phyloP scores from a whole-genome alignment of 1,284 basidiomycete genomes.

The Trametes polyzona region DNA sequence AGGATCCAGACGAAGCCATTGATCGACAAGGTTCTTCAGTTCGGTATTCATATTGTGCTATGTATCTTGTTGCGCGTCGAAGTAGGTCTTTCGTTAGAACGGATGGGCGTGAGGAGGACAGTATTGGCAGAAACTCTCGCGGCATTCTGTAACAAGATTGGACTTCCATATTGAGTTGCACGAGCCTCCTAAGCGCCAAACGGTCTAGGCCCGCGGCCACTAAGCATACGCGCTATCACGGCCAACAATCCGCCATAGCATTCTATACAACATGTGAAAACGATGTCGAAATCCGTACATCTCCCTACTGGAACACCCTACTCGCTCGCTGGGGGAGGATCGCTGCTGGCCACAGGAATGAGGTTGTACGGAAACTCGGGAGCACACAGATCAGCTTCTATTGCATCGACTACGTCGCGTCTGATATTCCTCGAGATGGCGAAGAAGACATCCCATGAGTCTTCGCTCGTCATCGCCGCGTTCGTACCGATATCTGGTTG shows the following conservation, averaged over 20 bases:
- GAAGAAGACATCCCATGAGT: conserved; percentile 13
- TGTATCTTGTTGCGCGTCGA: background rate
- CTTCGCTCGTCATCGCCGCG: background rate
- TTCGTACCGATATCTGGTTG: too few species aligned
- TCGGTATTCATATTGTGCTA: conserved; percentile 14
- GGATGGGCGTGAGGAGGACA: too few species aligned
- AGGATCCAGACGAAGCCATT: conserved; percentile 62
- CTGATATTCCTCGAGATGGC: background rate
- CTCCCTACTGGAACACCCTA: too few species aligned
- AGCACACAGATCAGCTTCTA: background rate
- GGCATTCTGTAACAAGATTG: background rate
- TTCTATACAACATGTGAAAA: too few species aligned
- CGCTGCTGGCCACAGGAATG: too few species aligned
- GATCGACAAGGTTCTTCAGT: conserved; percentile 49
- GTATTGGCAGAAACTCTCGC: background rate
- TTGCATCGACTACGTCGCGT: background rate
- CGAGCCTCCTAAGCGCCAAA: background rate
- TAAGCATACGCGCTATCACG: too few species aligned
- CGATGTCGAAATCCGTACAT: too few species aligned
- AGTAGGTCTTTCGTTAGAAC: too few species aligned
- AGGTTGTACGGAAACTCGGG: conserved; percentile 10
- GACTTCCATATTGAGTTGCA: conserved; percentile 4
- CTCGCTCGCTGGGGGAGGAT: too few species aligned
- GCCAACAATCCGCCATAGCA: too few species aligned
- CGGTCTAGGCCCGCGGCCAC: background rate